Evolutionary conservation across 2,329 filamentous ascomycete species (phyloP).

Genomic region (Aspergillus pseudoglaucus): DNA sequence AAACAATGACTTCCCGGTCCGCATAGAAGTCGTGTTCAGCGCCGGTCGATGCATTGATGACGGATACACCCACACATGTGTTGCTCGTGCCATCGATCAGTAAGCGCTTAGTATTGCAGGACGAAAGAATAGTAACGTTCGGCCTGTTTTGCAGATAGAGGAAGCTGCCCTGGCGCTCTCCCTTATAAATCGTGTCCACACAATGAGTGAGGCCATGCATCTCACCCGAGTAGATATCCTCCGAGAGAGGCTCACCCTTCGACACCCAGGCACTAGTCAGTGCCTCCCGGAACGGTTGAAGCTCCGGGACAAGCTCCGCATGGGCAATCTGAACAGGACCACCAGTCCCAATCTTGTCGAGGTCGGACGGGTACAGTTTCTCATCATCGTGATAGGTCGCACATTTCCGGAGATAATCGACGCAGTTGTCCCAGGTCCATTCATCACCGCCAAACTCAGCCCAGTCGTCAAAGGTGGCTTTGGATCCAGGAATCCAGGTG

Average conservation of each 20-base stretch:
- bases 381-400: conserved; percentile 53
- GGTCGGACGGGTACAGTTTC: conserved; percentile 40
- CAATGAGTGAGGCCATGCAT: conserved; percentile 51
- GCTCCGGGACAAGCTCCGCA: conserved; percentile 49
- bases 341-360: conserved; percentile 46
- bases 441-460: conserved; percentile 39
- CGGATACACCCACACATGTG: conserved; percentile 42
- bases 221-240: conserved; percentile 52
- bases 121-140: conserved; percentile 49
- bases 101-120: conserved; percentile 47
- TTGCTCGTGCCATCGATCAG: conserved; percentile 45
- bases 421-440: conserved; percentile 52
- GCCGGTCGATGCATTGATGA: conserved; percentile 35
- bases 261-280: conserved; percentile 49
- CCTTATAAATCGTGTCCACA: conserved; percentile 53
- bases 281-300: conserved; percentile 41
- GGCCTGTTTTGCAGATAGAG: conserved; percentile 48
- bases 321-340: conserved; percentile 52
- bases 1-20: conserved; percentile 43
- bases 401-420: conserved; percentile 51
- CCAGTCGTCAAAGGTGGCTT: conserved; percentile 51
- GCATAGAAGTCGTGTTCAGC: conserved; percentile 44
- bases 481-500: conserved; percentile 56
- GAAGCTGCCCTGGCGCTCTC: conserved; percentile 48
- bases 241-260: conserved; percentile 45